phyloP scores from a whole-genome alignment of 31 red algal species.

The Odonthalia washingtoniensis region DNA sequence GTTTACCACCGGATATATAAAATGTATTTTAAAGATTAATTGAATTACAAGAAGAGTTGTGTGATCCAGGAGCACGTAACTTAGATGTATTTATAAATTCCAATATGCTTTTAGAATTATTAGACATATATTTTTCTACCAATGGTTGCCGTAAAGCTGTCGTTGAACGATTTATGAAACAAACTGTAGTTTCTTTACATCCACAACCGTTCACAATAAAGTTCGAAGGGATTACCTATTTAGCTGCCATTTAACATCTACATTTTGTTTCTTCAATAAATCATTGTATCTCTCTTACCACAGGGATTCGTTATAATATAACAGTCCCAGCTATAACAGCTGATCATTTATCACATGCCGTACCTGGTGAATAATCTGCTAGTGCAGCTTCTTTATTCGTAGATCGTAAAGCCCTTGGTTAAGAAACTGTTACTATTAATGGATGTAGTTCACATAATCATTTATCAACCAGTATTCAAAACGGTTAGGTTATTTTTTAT shows the following conservation, averaged over 20 bases:
- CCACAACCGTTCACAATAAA: slow-evolving; percentile 30
- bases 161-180: slow-evolving; percentile 6
- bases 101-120: slow-evolving; percentile 30
- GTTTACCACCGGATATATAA: slow-evolving; percentile 48
- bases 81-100: slow-evolving; percentile 48
- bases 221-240: slow-evolving; percentile 33
- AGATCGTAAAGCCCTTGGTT: slow-evolving; percentile 57
- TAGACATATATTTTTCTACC: slow-evolving; percentile 45
- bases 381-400: slow-evolving; percentile 57
- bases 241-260: slow-evolving; percentile 36
- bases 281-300: no score
- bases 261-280: no score
- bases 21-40: slow-evolving; percentile 45
- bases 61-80: slow-evolving; percentile 47
- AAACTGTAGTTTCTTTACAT: slow-evolving; percentile 32
- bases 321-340: no score
- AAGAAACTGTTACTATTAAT: slow-evolving; percentile 43
- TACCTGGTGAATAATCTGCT: slow-evolving; percentile 49
- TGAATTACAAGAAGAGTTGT: slow-evolving; percentile 14
- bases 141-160: neutral
- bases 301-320: no score
- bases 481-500: slow-evolving; percentile 40
- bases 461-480: slow-evolving; percentile 7
- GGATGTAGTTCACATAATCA: slow-evolving; percentile 52
- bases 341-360: no score